phyloP scores from a whole-genome alignment of 2,329 filamentous ascomycete genomes.

The Penicillium palitans region DNA sequence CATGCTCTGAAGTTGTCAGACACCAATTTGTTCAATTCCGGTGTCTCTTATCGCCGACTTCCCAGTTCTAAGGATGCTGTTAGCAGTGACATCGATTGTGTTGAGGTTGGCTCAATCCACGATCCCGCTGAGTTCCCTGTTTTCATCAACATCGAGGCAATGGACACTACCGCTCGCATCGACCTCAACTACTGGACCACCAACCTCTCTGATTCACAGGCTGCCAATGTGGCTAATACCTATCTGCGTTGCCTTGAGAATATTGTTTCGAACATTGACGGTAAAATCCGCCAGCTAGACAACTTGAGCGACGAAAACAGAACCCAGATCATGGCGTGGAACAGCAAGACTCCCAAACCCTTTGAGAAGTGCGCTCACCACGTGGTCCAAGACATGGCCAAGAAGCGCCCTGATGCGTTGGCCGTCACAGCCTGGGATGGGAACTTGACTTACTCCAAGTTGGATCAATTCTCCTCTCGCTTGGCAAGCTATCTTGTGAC shows the following conservation, averaged over 20 bases:
- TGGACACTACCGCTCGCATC: constrained; percentile 41
- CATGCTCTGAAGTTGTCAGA: constrained; percentile 44
- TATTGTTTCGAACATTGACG: constrained; percentile 40
- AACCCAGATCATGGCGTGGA: constrained; percentile 33
- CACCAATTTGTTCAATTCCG: constrained; percentile 49
- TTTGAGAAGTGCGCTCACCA: constrained; percentile 34
- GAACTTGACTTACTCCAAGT: constrained; percentile 35
- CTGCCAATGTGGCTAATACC: constrained; percentile 39
- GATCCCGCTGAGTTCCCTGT: constrained; percentile 53
- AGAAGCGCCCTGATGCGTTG: constrained; percentile 23
- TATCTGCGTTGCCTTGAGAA: constrained; percentile 41
- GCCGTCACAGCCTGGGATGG: constrained; percentile 39
- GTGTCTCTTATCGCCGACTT: constrained; percentile 49
- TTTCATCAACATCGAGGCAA: constrained; percentile 51
- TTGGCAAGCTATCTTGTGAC: constrained; percentile 34
- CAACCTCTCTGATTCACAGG: constrained; percentile 41
- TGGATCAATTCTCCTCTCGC: constrained; percentile 35
- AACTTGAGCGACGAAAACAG: constrained; percentile 41
- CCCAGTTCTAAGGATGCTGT: constrained; percentile 30
- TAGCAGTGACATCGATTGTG: constrained; percentile 37
- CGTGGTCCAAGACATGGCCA: constrained; percentile 28
- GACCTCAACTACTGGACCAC: constrained; percentile 47
- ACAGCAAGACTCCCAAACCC: constrained; percentile 23
- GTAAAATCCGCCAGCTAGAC: constrained; percentile 36
- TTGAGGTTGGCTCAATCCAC: constrained; percentile 43